Percentiles rank a stretch among this genome's conserved stretches.
Conservation (phyloP, 2,329 filamentous ascomycete species). For the Thielaviopsis ethacetica region DNA sequence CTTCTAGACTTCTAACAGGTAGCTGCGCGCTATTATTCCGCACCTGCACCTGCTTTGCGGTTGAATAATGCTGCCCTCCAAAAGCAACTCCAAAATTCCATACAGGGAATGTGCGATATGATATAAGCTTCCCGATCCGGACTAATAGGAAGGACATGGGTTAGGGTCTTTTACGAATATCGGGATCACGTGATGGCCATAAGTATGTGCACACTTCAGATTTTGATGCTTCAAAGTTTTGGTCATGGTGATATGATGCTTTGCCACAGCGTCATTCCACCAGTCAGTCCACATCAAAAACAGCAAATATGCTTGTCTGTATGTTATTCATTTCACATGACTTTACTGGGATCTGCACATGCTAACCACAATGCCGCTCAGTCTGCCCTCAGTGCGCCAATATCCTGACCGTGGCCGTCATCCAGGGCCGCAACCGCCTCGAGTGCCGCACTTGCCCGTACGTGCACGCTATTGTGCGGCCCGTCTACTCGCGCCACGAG, state of each 20-base stretch:
- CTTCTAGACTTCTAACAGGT: background rate
- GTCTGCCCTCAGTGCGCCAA: constrained; percentile 77
- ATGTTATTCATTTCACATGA: constrained; percentile 15
- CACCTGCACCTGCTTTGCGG: background rate
- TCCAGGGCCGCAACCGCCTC: constrained; percentile 57
- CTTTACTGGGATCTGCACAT: background rate
- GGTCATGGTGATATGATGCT: background rate
- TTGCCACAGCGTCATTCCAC: background rate
- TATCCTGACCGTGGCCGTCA: constrained; percentile 57
- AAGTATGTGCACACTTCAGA: background rate
- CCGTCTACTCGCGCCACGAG: constrained; percentile 66
- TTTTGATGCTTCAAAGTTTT: background rate
- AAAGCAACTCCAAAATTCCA: background rate
- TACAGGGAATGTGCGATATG: background rate
- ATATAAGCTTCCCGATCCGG: background rate
- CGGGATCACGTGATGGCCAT: background rate
- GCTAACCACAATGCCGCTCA: constrained; percentile 20
- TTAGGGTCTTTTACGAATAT: background rate
- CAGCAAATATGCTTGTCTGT: constrained; percentile 47
- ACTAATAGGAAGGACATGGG: background rate
- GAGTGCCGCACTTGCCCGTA: constrained; percentile 94
- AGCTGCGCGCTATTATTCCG: background rate
- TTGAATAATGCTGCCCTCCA: background rate
- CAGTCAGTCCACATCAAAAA: background rate
- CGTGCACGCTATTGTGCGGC: constrained; percentile 63